Percentiles rank a stretch among this genome's conserved stretches.
Evolutionary conservation across 331 rosid species (phyloP).

Genomic region (Pyrus hybrid): DNA sequence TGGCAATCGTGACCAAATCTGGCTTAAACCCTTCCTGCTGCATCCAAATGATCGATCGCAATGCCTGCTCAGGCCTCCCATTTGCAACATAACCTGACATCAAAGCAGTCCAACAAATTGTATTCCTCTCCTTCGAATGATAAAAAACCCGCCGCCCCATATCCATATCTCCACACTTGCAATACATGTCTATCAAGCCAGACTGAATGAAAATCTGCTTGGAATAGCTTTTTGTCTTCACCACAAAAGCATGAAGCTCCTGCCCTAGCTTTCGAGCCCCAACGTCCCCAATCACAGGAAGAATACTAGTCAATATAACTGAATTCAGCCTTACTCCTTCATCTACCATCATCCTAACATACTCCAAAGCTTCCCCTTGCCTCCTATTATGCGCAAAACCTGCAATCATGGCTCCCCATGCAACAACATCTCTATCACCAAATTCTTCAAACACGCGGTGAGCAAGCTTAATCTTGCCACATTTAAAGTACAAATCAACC

Average conservation of each 20-base stretch:
- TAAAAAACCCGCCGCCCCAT: slow-evolving; percentile 62
- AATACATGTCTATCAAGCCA: slow-evolving; percentile 82
- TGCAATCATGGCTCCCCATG: slow-evolving; percentile 50
- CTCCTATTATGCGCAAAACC: slow-evolving; percentile 49
- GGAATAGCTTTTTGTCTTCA: slow-evolving; percentile 50
- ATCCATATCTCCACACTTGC: slow-evolving; percentile 70
- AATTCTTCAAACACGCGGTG: slow-evolving; percentile 44
- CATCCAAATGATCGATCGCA: slow-evolving; percentile 78
- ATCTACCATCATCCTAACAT: slow-evolving; percentile 42
- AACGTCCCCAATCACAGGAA: slow-evolving; percentile 55
- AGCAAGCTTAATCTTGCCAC: slow-evolving; percentile 47
- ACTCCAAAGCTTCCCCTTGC: slow-evolving; percentile 46
- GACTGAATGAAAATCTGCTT: slow-evolving; percentile 54
- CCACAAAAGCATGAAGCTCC: slow-evolving; percentile 65
- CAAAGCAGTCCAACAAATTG: slow-evolving; percentile 78
- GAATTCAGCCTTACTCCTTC: slow-evolving; percentile 48
- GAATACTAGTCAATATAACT: slow-evolving; percentile 40
- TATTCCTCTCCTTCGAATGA: slow-evolving; percentile 55
- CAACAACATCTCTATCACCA: slow-evolving; percentile 40
- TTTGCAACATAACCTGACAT: slow-evolving; percentile 67
- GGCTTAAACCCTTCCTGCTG: slow-evolving; percentile 90
- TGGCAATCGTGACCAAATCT: slow-evolving; percentile 65
- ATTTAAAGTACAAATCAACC: slow-evolving; percentile 35
- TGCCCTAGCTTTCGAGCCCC: slow-evolving; percentile 39
- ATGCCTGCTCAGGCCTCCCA: slow-evolving; percentile 74